Evolutionary conservation across 1,284 basidiomycete species (phyloP).

Genomic region (Sporisorium iseilematis-ciliati): DNA sequence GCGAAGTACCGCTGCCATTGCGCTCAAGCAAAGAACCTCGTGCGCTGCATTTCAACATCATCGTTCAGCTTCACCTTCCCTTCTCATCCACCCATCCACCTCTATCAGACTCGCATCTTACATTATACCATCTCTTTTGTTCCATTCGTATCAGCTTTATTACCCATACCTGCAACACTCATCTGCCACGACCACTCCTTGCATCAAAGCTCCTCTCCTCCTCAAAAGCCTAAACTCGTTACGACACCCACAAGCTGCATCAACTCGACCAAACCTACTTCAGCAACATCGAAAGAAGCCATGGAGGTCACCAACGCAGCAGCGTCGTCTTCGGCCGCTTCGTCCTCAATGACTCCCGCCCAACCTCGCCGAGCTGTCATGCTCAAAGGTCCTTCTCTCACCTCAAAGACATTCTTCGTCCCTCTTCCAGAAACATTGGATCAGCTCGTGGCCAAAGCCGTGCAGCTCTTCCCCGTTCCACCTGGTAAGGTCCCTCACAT

Average conservation of each 20-base stretch:
- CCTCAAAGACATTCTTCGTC: constrained; percentile 63
- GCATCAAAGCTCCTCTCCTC: too few relatives aligned
- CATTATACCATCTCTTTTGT: neutral
- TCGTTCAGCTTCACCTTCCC: too few relatives aligned
- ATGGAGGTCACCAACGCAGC: neutral
- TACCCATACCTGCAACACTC: neutral
- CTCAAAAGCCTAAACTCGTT: neutral
- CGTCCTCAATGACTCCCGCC: constrained; percentile 6
- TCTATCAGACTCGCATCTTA: neutral
- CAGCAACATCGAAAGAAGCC: neutral
- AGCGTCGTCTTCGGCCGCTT: constrained; percentile 14
- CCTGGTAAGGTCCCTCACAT: constrained; percentile 62
- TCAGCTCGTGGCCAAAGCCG: constrained; percentile 58
- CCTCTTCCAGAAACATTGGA: constrained; percentile 57
- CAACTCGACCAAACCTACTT: neutral
- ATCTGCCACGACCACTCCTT: too few relatives aligned
- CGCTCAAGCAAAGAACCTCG: neutral
- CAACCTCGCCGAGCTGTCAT: constrained; percentile 53
- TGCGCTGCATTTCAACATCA: neutral
- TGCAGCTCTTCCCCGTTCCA: constrained; percentile 60
- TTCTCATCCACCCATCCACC: neutral
- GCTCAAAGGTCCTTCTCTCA: constrained; percentile 62
- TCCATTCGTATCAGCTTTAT: neutral
- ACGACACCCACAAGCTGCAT: neutral
- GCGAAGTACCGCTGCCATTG: constrained; percentile 5